Conservation (phyloP, 2,329 filamentous ascomycete genomes). For the Aspergillus intermedius region DNA sequence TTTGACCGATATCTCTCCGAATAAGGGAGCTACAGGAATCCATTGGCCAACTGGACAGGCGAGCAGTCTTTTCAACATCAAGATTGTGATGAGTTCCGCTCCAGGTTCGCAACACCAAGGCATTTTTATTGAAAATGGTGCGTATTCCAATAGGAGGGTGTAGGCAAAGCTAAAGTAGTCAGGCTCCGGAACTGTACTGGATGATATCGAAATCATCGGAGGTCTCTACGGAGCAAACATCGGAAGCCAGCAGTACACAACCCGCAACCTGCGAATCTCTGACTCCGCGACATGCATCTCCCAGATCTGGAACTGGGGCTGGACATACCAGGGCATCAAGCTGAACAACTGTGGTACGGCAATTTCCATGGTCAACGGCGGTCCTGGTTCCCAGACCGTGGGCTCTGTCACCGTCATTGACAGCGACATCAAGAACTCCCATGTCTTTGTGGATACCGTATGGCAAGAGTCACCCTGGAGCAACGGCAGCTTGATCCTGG, state of each 20-base stretch:
- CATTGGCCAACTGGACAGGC: conserved; percentile 53
- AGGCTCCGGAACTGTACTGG: conserved; percentile 54
- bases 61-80: conserved; percentile 56
- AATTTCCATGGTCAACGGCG: conserved; percentile 45
- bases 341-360: conserved; percentile 50
- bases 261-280: conserved; percentile 50
- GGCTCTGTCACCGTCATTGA: conserved; percentile 56
- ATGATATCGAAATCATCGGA: conserved; percentile 55
- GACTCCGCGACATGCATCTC: conserved; percentile 49
- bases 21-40: conserved; percentile 32
- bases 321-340: conserved; percentile 46
- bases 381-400: conserved; percentile 38
- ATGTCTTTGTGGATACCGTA: conserved; percentile 46
- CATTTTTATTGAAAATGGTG: conserved; percentile 54
- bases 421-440: conserved; percentile 45
- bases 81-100: conserved; percentile 50
- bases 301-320: conserved; percentile 56
- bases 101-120: conserved; percentile 48
- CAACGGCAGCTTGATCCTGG: conserved; percentile 48
- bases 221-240: conserved; percentile 55
- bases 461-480: conserved; percentile 37
- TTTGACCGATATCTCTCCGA: conserved; percentile 34
- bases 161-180: background rate
- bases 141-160: conserved; percentile 1
- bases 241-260: conserved; percentile 61